These are phyloP conservation scores for Carex arenaria DNA, from an alignment of 202 grass and related monocot species.

Conservation along the genomic window DNA sequence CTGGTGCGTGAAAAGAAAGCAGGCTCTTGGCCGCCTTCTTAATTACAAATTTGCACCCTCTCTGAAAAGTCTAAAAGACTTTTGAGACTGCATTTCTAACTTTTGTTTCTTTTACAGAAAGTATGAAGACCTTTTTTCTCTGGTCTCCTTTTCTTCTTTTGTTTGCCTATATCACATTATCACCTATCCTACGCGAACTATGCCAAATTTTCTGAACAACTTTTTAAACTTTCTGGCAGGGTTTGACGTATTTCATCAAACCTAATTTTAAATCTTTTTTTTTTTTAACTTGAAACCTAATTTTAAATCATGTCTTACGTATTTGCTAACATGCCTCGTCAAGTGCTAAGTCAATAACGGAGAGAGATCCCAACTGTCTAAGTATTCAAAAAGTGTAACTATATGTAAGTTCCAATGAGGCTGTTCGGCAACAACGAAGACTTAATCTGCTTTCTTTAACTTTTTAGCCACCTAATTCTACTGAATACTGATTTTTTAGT, in stretches of 20 bases:
- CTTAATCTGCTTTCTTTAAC: too few species aligned
- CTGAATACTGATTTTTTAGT: too few species aligned
- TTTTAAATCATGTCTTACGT: background rate
- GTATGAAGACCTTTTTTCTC: background rate
- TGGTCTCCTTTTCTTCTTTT: background rate
- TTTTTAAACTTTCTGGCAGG: background rate
- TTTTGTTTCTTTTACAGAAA: conserved; percentile 19
- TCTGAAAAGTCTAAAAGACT: conserved; percentile 15
- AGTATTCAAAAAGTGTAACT: background rate
- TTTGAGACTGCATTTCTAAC: conserved; percentile 2
- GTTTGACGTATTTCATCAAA: background rate
- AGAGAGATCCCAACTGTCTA: background rate
- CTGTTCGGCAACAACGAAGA: too few species aligned
- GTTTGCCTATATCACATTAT: background rate
- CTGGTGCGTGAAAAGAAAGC: background rate
- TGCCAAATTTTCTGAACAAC: background rate
- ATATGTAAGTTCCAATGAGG: too few species aligned
- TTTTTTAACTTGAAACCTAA: background rate
- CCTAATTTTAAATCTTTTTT: background rate
- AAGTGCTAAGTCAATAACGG: background rate
- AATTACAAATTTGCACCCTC: background rate
- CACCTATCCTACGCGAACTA: background rate
- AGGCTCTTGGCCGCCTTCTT: background rate
- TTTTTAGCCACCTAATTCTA: too few species aligned
- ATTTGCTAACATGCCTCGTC: background rate